phyloP scores from a whole-genome alignment of 768 basidiomycete genomes.

The Russula ochroleuca region DNA sequence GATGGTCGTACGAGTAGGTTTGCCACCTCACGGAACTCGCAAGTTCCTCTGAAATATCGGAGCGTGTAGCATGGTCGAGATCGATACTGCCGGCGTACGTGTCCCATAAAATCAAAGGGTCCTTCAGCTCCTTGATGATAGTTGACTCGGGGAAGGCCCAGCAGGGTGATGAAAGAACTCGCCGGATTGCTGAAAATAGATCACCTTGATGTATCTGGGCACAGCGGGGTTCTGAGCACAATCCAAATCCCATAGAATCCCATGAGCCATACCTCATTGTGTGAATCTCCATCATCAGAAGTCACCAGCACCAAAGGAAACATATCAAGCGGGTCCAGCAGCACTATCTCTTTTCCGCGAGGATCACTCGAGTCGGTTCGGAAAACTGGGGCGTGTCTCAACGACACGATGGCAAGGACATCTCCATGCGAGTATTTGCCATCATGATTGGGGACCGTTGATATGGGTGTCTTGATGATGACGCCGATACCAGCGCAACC shows the following conservation, averaged over 20 bases:
- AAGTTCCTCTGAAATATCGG: constrained; percentile 47
- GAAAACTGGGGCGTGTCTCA: constrained; percentile 47
- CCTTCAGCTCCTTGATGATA: constrained; percentile 14
- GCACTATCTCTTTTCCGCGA: constrained; percentile 41
- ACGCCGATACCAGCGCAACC: constrained; percentile 41
- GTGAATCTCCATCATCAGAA: constrained; percentile 30
- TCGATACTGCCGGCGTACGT: constrained; percentile 39
- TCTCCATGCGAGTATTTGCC: constrained; percentile 33
- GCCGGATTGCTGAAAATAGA: constrained; percentile 2
- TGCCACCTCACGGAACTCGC: constrained; percentile 52
- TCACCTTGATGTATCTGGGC: not conserved
- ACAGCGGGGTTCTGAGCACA: not conserved
- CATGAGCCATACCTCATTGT: constrained; percentile 7
- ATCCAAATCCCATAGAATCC: not conserved
- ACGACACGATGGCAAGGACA: constrained; percentile 46
- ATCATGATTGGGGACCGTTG: constrained; percentile 1
- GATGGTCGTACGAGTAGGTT: constrained; percentile 48
- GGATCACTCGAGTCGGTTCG: constrained; percentile 36
- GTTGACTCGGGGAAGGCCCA: constrained; percentile 5
- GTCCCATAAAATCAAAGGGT: constrained; percentile 44
- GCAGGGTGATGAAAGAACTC: not conserved
- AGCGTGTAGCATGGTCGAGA: constrained; percentile 35
- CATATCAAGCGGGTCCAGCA: constrained; percentile 57
- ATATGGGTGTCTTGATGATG: constrained; percentile 37
- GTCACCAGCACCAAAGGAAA: constrained; percentile 41